Base-by-base conservation (phyloP, 331 rosid genomes). In the Stylosanthes scabra region DNA sequence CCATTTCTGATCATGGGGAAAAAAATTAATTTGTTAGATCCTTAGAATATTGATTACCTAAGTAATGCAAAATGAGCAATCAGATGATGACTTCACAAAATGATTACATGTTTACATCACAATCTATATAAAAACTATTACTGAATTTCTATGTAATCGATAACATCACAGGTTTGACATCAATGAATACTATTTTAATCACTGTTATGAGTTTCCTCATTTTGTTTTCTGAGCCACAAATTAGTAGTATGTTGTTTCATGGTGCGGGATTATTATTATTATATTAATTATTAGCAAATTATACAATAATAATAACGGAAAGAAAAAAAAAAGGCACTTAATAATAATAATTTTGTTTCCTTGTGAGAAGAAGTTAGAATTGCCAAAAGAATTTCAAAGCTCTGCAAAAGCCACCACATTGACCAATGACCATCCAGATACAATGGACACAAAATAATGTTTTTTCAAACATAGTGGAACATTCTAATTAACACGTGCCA, bases 401-500 rank as follows among this genome's bases (percentile, higher is more conserved):
- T n/a, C 3, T 67, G 28, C 80, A 80, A 63, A 85, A 85, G 93
- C 93, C 93, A 85, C 63, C 90, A 70, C 81, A 70, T 83, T 86
- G 96, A 88, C 93, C 89, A 80, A 66, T 86, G 96, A 88, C 93
- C 89, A 80, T 70, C 97, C 86, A 58, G 84, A 83, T 90, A 68
- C 93, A 88, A 66, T 90, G 89, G 78, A 90, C 78, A 8, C 10
- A 16, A 9, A 75, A 64, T 31, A 5, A 20, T 20, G 25, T 20
- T 13, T 71, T 74, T 79, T 59, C 83, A 66, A 72, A 4, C 66
- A 7, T 27, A 1, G 49, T 5, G 49, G 83, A 86, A 84, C 41
- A 76, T 79, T 78, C 79, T 68, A 1, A 28, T 28, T 8, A 31
- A 11, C 89, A 86, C 89, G 82, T 74, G 88, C 28, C 2, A 77